phyloP scores from a whole-genome alignment of 495 filamentous ascomycete species.

The Aspergillus leporis region DNA sequence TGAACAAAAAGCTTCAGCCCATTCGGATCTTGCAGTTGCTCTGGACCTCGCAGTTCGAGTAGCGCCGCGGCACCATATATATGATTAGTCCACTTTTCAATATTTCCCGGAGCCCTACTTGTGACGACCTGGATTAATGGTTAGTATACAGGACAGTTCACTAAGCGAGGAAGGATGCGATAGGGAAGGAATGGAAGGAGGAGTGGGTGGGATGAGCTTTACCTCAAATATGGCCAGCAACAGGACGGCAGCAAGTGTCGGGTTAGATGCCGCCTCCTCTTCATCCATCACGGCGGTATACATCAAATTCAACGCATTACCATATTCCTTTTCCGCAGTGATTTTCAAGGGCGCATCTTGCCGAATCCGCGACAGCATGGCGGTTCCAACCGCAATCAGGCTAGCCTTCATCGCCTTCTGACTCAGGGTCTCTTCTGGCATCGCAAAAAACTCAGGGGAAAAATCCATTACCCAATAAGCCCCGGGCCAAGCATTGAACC shows the following conservation, averaged over 20 bases:
- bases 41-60: constrained; percentile 54
- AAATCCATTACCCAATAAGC: constrained; percentile 32
- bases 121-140: constrained; percentile 45
- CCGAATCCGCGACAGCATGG: constrained; percentile 47
- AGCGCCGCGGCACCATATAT: constrained; percentile 59
- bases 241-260: constrained; percentile 61
- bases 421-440: constrained; percentile 22
- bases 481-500: constrained; percentile 40
- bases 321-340: constrained; percentile 48
- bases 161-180: neutral
- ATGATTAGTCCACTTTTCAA: constrained; percentile 59
- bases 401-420: constrained; percentile 43
- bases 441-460: constrained; percentile 25
- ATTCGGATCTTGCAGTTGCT: constrained; percentile 56
- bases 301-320: constrained; percentile 45
- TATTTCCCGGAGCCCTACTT: constrained; percentile 42
- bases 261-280: constrained; percentile 57
- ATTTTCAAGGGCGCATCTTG: constrained; percentile 34
- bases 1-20: constrained; percentile 59
- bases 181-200: neutral
- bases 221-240: constrained; percentile 55
- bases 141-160: neutral
- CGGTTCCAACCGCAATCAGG: constrained; percentile 51
- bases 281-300: constrained; percentile 56
- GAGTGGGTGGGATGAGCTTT: constrained; percentile 15